phyloP scores from a whole-genome alignment of 2,329 filamentous ascomycete species.

The Ampelomyces quisqualis region DNA sequence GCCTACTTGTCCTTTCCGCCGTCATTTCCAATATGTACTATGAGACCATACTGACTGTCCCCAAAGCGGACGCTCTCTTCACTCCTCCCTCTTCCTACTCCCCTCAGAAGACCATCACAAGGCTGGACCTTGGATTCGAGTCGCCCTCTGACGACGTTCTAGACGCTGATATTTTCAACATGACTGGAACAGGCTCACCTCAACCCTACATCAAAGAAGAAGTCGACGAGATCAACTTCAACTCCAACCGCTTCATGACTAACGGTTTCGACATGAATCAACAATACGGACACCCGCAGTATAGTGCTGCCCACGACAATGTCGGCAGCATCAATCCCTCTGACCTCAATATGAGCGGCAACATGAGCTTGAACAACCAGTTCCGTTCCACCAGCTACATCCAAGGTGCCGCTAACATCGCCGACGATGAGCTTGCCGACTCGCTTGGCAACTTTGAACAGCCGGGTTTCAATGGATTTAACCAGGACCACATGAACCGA shows the following conservation, averaged over 20 bases:
- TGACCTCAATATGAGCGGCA: slow-evolving; percentile 72
- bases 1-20: slow-evolving; percentile 16
- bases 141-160: slow-evolving; percentile 45
- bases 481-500: slow-evolving; percentile 60
- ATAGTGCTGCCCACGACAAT: slow-evolving; percentile 46
- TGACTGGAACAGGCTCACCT: slow-evolving; percentile 57
- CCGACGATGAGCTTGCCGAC: slow-evolving; percentile 86
- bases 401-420: slow-evolving; percentile 74
- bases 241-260: slow-evolving; percentile 52
- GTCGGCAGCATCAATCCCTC: slow-evolving; percentile 71
- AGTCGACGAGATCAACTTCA: slow-evolving; percentile 62
- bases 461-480: slow-evolving; percentile 51
- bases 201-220: slow-evolving; percentile 69
- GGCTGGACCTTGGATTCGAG: slow-evolving; percentile 43
- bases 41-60: slow-evolving; percentile 43
- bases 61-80: slow-evolving; percentile 47
- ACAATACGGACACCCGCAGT: slow-evolving; percentile 51
- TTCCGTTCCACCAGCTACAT: slow-evolving; percentile 69
- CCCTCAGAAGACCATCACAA: slow-evolving; percentile 41
- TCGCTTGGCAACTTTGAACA: slow-evolving; percentile 57
- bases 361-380: slow-evolving; percentile 56
- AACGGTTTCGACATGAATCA: slow-evolving; percentile 55
- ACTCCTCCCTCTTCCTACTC: slow-evolving; percentile 47
- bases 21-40: slow-evolving; percentile 36
- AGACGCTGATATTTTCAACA: slow-evolving; percentile 50